Evolutionary conservation across 1,139 yeast species (phyloP).

Genomic region (Blastobotrys persicus): DNA sequence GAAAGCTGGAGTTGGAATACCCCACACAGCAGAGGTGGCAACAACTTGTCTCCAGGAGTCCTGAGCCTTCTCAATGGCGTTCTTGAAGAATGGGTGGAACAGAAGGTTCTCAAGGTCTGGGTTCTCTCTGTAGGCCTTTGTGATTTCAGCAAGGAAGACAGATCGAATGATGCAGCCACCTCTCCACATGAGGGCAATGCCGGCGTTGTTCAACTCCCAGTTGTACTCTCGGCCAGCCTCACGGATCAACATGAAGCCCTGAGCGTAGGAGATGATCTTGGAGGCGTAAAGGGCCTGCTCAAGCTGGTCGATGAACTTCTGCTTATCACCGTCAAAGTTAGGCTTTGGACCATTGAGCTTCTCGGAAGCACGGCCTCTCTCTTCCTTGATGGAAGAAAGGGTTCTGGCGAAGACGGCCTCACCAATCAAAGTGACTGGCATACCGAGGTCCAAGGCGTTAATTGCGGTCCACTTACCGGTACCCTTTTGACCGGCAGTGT

Average conservation of each 20-base stretch:
- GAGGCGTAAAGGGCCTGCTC: slow-evolving; percentile 99
- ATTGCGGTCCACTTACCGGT: slow-evolving; percentile 99
- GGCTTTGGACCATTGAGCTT: slow-evolving; percentile 77
- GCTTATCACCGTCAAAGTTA: slow-evolving; percentile 65
- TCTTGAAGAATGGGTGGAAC: slow-evolving; percentile 91
- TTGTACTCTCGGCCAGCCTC: slow-evolving; percentile 97
- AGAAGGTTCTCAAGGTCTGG: slow-evolving; percentile 93
- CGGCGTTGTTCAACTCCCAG: slow-evolving; percentile 97
- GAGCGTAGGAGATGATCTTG: slow-evolving; percentile 96
- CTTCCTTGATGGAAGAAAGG: slow-evolving; percentile 86
- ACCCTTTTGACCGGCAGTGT: slow-evolving; percentile 99
- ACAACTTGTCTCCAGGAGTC: slow-evolving; percentile 91
- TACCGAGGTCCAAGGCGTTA: slow-evolving; percentile 95
- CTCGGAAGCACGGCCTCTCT: slow-evolving; percentile 83
- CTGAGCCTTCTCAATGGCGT: slow-evolving; percentile 92
- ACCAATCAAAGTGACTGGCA: slow-evolving; percentile 97
- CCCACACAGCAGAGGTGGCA: slow-evolving; percentile 72
- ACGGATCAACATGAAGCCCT: slow-evolving; percentile 98
- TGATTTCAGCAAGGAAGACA: slow-evolving; percentile 95
- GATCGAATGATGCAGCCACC: slow-evolving; percentile 99
- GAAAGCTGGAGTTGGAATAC: slow-evolving; percentile 98
- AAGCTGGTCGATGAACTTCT: slow-evolving; percentile 84
- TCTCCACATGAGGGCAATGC: slow-evolving; percentile 99
- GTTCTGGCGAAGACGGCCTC: slow-evolving; percentile 98
- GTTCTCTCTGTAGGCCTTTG: slow-evolving; percentile 90